A percentile compares a stretch with the other conserved stretches of the same genome.
These are phyloP conservation scores for Penicillium polonicum DNA, from an alignment of 2,329 filamentous ascomycete genomes.

Conservation along the genomic window DNA sequence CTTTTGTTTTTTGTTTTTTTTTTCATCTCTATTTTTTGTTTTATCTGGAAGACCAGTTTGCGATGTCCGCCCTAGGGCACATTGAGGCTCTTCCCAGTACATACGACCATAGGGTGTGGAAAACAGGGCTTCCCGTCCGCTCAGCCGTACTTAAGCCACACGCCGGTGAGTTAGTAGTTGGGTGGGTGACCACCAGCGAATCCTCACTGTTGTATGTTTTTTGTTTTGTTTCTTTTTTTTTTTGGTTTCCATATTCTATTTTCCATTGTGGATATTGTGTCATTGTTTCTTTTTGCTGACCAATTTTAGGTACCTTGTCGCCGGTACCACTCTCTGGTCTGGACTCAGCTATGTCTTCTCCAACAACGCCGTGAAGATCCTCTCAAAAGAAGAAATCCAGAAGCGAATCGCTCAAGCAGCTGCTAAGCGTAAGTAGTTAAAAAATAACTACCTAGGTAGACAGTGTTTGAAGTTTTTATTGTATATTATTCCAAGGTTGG, in stretches of 20 bases:
- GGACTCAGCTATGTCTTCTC: constrained; percentile 88
- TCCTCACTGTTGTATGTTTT: constrained; percentile 48
- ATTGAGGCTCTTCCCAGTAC: constrained; percentile 16
- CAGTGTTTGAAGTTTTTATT: background rate
- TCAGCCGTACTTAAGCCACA: constrained; percentile 51
- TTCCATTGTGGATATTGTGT: background rate
- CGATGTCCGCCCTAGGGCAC: constrained; percentile 17
- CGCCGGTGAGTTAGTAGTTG: constrained; percentile 50
- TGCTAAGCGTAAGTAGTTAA: constrained; percentile 25
- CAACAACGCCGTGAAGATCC: constrained; percentile 87
- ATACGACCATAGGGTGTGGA: constrained; percentile 50
- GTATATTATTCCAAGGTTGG: constrained; percentile 1
- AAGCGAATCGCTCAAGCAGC: constrained; percentile 35
- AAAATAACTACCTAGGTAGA: too few species aligned
- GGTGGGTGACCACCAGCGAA: constrained; percentile 51
- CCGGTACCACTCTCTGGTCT: constrained; percentile 87
- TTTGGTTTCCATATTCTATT: background rate
- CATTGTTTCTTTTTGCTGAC: constrained; percentile 5
- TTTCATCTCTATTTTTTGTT: background rate
- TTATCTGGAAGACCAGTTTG: background rate
- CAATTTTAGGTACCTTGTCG: constrained; percentile 70
- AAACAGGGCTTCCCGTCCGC: constrained; percentile 51
- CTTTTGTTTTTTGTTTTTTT: background rate
- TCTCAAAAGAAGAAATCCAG: constrained; percentile 51
- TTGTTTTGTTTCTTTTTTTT: constrained; percentile 11